phyloP scores from a whole-genome alignment of 768 basidiomycete genomes.

The Pholiota conissans region DNA sequence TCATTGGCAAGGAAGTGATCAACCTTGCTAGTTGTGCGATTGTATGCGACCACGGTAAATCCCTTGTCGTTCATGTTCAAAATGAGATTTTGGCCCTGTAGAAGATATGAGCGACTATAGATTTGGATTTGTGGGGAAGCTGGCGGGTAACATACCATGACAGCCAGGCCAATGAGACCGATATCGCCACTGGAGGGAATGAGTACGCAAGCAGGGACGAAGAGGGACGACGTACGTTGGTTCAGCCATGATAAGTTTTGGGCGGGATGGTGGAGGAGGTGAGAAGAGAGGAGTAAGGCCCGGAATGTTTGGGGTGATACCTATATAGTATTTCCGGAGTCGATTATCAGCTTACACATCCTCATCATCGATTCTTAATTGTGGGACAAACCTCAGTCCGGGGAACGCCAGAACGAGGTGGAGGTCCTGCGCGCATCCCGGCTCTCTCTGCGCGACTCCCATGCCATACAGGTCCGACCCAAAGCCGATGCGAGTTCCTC shows the following conservation, averaged over 20 bases:
- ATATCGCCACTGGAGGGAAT: slow-evolving; percentile 79
- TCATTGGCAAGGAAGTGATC: slow-evolving; percentile 94
- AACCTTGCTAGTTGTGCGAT: slow-evolving; percentile 96
- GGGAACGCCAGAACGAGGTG: slow-evolving; percentile 5
- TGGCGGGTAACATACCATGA: slow-evolving; percentile 72
- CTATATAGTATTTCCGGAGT: slow-evolving; percentile 25
- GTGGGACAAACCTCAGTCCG: slow-evolving; percentile 14
- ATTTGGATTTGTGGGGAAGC: slow-evolving; percentile 14
- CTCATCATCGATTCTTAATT: slow-evolving; percentile 18
- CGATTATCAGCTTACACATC: slow-evolving; percentile 28
- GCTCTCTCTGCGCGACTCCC: slow-evolving; percentile 9
- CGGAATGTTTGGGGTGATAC: slow-evolving; percentile 19
- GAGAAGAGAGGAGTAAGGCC: slow-evolving; percentile 29
- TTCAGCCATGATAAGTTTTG: slow-evolving; percentile 49
- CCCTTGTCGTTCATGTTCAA: slow-evolving; percentile 99
- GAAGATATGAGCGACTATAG: slow-evolving; percentile 9
- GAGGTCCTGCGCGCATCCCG: slow-evolving; percentile 1
- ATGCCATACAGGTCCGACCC: slow-evolving; percentile 21
- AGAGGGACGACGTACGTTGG: slow-evolving; percentile 28
- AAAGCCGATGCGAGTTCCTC: slow-evolving; percentile 21
- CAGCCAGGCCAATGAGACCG: slow-evolving; percentile 97
- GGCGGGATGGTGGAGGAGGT: slow-evolving; percentile 31
- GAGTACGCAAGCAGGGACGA: slow-evolving; percentile 7
- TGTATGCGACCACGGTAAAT: slow-evolving; percentile 95
- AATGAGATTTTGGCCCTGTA: slow-evolving; percentile 93